These are phyloP conservation scores for Oleoguttula mirabilis DNA, from an alignment of 495 filamentous ascomycete genomes.

Conservation along the genomic window DNA sequence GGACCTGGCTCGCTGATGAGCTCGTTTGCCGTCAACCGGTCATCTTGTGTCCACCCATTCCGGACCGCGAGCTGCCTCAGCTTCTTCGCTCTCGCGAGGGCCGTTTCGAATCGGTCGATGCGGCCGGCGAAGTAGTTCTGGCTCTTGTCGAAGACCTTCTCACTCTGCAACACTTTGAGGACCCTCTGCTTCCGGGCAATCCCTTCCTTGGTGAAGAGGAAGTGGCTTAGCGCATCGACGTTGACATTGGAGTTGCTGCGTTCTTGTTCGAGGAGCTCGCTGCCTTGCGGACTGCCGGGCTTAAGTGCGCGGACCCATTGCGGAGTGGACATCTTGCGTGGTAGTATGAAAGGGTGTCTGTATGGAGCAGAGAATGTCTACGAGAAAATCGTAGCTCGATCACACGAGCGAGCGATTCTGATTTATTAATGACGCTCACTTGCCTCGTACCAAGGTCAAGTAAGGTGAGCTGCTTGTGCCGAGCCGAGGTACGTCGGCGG, in stretches of 20 bases:
- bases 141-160: slow-evolving; percentile 57
- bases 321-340: too few relatives aligned
- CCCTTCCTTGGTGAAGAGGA: slow-evolving; percentile 47
- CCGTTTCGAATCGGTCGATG: slow-evolving; percentile 49
- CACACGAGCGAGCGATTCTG: too few relatives aligned
- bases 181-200: slow-evolving; percentile 43
- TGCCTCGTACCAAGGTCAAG: too few relatives aligned
- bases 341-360: too few relatives aligned
- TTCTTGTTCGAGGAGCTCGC: slow-evolving; percentile 47
- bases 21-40: slow-evolving; percentile 45
- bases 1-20: slow-evolving; percentile 55
- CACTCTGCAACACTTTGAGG: slow-evolving; percentile 42
- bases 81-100: slow-evolving; percentile 51
- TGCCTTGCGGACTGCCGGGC: slow-evolving; percentile 48
- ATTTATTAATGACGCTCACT: too few relatives aligned
- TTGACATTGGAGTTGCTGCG: slow-evolving; percentile 47
- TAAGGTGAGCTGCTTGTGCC: too few relatives aligned
- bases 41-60: slow-evolving; percentile 52
- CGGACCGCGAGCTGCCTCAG: slow-evolving; percentile 49
- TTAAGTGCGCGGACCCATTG: slow-evolving; percentile 54
- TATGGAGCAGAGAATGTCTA: too few relatives aligned
- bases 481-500: too few relatives aligned
- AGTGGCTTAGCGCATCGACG: slow-evolving; percentile 47
- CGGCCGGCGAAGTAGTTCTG: slow-evolving; percentile 55
- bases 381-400: too few relatives aligned